Percentiles rank a stretch among this genome's conserved stretches.
These are phyloP conservation scores for Pichia nakasei DNA, from an alignment of 805 yeast species.

Conservation along the genomic window DNA sequence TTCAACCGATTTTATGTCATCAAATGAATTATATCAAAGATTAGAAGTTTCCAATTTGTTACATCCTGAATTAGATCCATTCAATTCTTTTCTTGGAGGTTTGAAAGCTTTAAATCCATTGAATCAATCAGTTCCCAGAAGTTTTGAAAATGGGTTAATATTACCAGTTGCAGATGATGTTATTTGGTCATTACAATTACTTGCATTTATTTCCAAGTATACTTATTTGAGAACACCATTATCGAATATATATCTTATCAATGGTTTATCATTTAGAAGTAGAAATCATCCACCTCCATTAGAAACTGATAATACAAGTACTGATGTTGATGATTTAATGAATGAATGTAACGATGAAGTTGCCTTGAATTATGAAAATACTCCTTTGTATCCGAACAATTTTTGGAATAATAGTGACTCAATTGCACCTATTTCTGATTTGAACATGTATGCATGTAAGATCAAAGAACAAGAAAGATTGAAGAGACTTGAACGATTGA, in stretches of 20 bases:
- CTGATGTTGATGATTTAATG: conserved; percentile 20
- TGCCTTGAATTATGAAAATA: neutral
- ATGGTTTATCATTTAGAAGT: conserved; percentile 51
- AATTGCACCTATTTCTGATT: neutral
- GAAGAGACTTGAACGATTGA: conserved; percentile 1
- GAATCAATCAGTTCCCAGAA: conserved; percentile 34
- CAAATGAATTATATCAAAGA: conserved; percentile 20
- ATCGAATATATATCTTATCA: conserved; percentile 68
- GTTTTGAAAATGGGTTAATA: conserved; percentile 59
- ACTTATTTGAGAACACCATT: conserved; percentile 66
- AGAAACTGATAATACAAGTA: conserved; percentile 20
- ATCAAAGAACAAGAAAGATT: conserved; percentile 2
- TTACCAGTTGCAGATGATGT: conserved; percentile 90
- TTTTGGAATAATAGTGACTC: neutral
- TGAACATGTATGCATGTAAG: neutral
- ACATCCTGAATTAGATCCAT: conserved; percentile 13
- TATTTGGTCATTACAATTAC: conserved; percentile 82
- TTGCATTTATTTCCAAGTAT: conserved; percentile 91
- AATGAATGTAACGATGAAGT: conserved; percentile 10
- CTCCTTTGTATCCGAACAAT: neutral
- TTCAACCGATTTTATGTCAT: conserved; percentile 17
- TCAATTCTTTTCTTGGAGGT: conserved; percentile 10
- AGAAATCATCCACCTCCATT: conserved; percentile 26
- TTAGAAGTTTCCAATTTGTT: conserved; percentile 25
- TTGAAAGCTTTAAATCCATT: neutral